Base-by-base conservation (phyloP, 2,329 filamentous ascomycete genomes). In the Graphilbum sp. region DNA sequence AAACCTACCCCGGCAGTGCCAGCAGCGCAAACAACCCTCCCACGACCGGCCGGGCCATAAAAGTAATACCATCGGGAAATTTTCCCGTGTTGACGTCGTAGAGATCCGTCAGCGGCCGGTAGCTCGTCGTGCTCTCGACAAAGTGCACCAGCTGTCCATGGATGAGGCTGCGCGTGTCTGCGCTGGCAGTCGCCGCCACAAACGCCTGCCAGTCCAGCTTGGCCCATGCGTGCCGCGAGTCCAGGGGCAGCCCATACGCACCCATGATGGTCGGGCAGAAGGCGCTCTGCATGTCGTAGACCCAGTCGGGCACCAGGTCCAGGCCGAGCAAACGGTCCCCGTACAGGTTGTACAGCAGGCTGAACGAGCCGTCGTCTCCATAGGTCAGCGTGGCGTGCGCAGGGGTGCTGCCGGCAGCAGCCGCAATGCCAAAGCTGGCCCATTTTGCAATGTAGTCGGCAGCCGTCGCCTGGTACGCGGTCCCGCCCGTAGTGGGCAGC, bases 161-260 rank as follows among this genome's bases (percentile, higher is more conserved):
- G 47, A 93, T 81, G 52, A 75, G 64, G 11, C 64, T 57, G 39
- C 74, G 67, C 2, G 79, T 79, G 23, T 63, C 56, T 38, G 63
- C 55, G 32, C 66, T 67, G 0, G 81, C 70, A 11, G 87, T 76
- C 10, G 84, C 79, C n/a, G 85, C 85, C 5, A 74, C 72, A 60
- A 86, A 87, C 54, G 90, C 75, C 52, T 87, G 75, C 85, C 85
- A 93, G 60, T 93, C 85, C 1, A 73, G 75, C 60, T 93, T 93
- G 44, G 83, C 81, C 60, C 85, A 88, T 1, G 77, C 62, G 58
- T 90, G 82, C 35, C 85, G 74, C 34, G 72, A 79, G 60, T 93
- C 85, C 10, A 93, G 73, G 0, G 84, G 79, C 1, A 92, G 66
- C n/a, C 83, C 85, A 56, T 83, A 90, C 50, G 75, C 71, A 44